Base-by-base conservation (phyloP, 1,284 basidiomycete species). In the Wolfiporia cocos region DNA sequence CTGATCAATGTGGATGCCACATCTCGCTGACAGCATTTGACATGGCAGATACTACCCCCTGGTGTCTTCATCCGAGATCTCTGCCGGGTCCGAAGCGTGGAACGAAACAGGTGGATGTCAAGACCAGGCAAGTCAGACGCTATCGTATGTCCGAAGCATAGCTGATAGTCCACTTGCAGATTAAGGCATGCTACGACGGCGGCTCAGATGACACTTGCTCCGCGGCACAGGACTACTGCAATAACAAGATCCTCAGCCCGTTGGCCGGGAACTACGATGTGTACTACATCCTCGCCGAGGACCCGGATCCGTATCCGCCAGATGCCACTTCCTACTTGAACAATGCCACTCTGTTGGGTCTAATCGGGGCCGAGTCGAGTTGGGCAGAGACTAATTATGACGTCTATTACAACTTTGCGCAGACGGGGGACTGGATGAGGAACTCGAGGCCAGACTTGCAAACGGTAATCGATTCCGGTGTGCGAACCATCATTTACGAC, bases 371-470 rank as follows among this genome's bases (percentile, higher is more conserved):
- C 2, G 69, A 78, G 51, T 57, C 59, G 7, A 64, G 56, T 1
- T 81, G 76, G 74, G 44, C 61, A 28, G 57, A 65, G 48, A 67
- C 67, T 1, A 79, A 68, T 54, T 34, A 54, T 23, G 48, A 63
- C 5, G 71, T 81, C 2, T 80, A 78, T 51, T 51, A 50, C 43
- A 77, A 80, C 51, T 81, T 83, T 48, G 72, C 73, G 2, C 49
- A 53, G 7, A 78, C 76, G 11, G 78, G 78, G 22, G 79, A 82
- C 45, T 81, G 77, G 78, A 80, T 81, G 78, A 65, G 70, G 34
- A 79, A 71, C 54, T 75, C 73, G 7, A 57, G 69, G 11, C 74
- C 71, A 2, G 52, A 74, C 46, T 61, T 81, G 17, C 77, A 81
- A 56, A 67, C 63, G 19, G 76, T 81, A 5, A 76, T 82, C 49